Percentiles rank a stretch among this genome's conserved stretches.
Conservation (phyloP, 768 basidiomycete genomes). For the Russula sp. region DNA sequence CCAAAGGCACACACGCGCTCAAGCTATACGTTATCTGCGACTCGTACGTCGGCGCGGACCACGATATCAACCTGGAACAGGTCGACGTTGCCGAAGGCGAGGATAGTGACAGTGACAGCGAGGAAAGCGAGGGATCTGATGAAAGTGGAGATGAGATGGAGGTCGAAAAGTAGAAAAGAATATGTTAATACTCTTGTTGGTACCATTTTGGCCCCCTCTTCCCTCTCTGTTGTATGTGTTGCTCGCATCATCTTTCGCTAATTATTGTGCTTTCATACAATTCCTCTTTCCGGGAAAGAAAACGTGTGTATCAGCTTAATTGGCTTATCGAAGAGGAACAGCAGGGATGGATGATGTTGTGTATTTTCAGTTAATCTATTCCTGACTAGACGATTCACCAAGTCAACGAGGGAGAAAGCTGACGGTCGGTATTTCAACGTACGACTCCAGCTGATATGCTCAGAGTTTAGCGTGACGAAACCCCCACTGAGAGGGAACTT, state of each 20-base stretch:
- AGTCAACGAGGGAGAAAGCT: background rate
- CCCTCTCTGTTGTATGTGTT: background rate
- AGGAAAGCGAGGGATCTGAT: constrained; percentile 41
- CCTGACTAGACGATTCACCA: background rate
- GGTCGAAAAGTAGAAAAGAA: constrained; percentile 28
- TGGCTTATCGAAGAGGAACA: background rate
- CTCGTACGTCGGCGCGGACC: constrained; percentile 86
- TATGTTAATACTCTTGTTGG: background rate
- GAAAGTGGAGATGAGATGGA: constrained; percentile 57
- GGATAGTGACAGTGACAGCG: constrained; percentile 61
- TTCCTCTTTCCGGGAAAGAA: background rate
- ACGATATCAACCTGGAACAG: constrained; percentile 76
- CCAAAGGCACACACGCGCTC: constrained; percentile 74
- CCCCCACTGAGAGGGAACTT: constrained; percentile 56
- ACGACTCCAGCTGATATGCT: constrained; percentile 59
- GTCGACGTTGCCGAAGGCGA: constrained; percentile 89
- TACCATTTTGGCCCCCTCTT: background rate
- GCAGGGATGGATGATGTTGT: too few species aligned
- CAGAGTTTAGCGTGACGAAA: constrained; percentile 55
- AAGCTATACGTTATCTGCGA: constrained; percentile 92
- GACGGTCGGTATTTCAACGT: constrained; percentile 21
- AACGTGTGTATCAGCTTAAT: background rate
- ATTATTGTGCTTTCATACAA: background rate
- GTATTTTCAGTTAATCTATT: too few species aligned
- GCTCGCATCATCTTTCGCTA: background rate